Evolutionary conservation across 139 green algal genomes (phyloP).

Genomic region (Chlorella sp.): DNA sequence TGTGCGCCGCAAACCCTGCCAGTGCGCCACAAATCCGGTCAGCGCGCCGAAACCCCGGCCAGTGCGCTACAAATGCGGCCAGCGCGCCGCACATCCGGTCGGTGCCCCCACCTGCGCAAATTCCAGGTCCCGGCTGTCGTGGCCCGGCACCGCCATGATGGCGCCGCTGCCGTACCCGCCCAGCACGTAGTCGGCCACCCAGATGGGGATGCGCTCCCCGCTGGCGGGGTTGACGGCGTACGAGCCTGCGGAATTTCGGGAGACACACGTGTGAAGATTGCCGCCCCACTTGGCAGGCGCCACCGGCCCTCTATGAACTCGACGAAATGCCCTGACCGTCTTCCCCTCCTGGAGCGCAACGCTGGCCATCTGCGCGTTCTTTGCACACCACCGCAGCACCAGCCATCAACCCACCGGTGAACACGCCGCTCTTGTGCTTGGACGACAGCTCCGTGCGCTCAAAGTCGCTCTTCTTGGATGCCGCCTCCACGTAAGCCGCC

Average conservation of each 20-base stretch:
- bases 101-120: constrained; percentile 69
- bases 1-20: too few species aligned
- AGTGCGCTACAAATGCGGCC: too few species aligned
- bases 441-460: constrained; percentile 91
- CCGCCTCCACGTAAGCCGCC: constrained; percentile 80
- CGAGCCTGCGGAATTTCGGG: constrained; percentile 49
- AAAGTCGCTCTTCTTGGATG: constrained; percentile 44
- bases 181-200: constrained; percentile 98
- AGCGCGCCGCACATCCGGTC: background rate
- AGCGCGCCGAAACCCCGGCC: too few species aligned
- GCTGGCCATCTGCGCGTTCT: background rate
- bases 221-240: constrained; percentile 89
- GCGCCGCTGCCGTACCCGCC: constrained; percentile 93
- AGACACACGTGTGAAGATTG: too few species aligned
- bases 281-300: too few species aligned
- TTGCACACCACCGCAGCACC: background rate
- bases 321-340: background rate
- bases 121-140: constrained; percentile 93
- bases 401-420: constrained; percentile 70
- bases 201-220: constrained; percentile 85
- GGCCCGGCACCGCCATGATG: constrained; percentile 98
- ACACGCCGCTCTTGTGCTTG: constrained; percentile 94
- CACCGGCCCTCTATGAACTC: too few species aligned
- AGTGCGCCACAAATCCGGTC: too few species aligned
- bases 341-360: background rate